Percentiles rank a stretch among this genome's conserved stretches.
Conservation (phyloP, 805 yeast species). For the Starmerella powellii region DNA sequence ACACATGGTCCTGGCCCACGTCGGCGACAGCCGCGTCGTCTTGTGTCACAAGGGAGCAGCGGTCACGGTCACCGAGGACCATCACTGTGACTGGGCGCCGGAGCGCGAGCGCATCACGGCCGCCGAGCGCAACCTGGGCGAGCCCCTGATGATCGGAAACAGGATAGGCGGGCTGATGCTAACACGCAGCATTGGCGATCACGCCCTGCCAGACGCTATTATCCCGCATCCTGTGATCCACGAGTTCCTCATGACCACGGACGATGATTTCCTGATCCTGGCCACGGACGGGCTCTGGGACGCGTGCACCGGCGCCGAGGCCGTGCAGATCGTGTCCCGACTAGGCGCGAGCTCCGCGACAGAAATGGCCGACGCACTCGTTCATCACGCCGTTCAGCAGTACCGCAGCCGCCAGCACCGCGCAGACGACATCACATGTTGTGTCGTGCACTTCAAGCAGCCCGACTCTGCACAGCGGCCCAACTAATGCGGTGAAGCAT, state of each 20-base stretch:
- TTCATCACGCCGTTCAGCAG: constrained; percentile 8
- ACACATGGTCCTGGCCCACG: constrained; percentile 12
- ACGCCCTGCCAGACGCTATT: constrained; percentile 48
- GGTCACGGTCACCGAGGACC: constrained; percentile 12
- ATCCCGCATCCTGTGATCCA: constrained; percentile 63
- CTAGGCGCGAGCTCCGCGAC: constrained; percentile 20
- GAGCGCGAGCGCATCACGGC: constrained; percentile 9
- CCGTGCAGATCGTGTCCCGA: constrained; percentile 43
- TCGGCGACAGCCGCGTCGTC: constrained; percentile 18
- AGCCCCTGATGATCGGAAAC: neutral
- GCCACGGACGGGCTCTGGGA: constrained; percentile 93
- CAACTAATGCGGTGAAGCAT: no score
- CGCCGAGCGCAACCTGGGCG: neutral
- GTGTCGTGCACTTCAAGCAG: constrained; percentile 12
- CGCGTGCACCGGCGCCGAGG: constrained; percentile 59
- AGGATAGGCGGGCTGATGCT: constrained; percentile 72
- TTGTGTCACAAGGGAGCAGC: constrained; percentile 2
- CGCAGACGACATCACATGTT: constrained; percentile 21
- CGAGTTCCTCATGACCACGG: constrained; percentile 45
- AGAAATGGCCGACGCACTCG: constrained; percentile 14
- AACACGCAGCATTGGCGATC: constrained; percentile 72
- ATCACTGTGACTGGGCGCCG: constrained; percentile 1
- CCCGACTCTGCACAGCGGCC: no score
- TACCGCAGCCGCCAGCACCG: constrained; percentile 5
- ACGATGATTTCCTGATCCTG: constrained; percentile 59